These are phyloP conservation scores for Leptodontidium sp. DNA, from an alignment of 2,329 filamentous ascomycete species.

Conservation along the genomic window DNA sequence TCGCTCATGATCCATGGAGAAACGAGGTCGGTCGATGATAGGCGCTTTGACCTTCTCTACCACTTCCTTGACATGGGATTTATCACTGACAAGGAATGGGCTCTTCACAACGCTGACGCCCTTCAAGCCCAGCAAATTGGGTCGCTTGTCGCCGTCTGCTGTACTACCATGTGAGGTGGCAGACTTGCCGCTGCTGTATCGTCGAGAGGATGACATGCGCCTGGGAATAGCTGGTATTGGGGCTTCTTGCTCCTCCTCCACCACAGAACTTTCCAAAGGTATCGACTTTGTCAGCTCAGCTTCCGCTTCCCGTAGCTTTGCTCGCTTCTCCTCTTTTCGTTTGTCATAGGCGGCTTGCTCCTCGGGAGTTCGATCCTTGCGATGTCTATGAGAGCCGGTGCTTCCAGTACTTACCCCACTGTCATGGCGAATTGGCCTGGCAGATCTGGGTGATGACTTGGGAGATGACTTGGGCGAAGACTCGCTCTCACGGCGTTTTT, in stretches of 20 bases:
- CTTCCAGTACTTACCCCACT: slow-evolving; percentile 43
- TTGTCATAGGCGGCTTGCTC: slow-evolving; percentile 46
- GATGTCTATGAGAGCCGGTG: slow-evolving; percentile 37
- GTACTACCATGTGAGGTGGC: slow-evolving; percentile 22
- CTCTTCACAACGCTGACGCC: slow-evolving; percentile 42
- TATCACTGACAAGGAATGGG: slow-evolving; percentile 37
- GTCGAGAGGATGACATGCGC: slow-evolving; percentile 31
- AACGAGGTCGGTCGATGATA: slow-evolving; percentile 36
- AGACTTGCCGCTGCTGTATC: slow-evolving; percentile 32
- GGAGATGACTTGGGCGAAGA: slow-evolving; percentile 31
- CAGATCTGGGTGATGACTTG: slow-evolving; percentile 28
- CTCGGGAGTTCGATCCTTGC: slow-evolving; percentile 39
- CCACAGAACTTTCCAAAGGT: slow-evolving; percentile 30
- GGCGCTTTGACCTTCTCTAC: slow-evolving; percentile 29
- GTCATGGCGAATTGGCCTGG: slow-evolving; percentile 40
- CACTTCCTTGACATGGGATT: slow-evolving; percentile 37
- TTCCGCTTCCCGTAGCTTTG: slow-evolving; percentile 33
- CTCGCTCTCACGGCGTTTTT: slow-evolving; percentile 40
- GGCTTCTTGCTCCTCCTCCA: slow-evolving; percentile 27
- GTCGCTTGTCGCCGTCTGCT: slow-evolving; percentile 33
- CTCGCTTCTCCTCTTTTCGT: slow-evolving; percentile 41
- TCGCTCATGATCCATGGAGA: slow-evolving; percentile 37
- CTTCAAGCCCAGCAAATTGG: slow-evolving; percentile 36
- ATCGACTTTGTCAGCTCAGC: slow-evolving; percentile 14
- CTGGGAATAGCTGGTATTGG: slow-evolving; percentile 30